Base-by-base conservation (phyloP, 805 yeast genomes). In the Vanderwaltozyma tropicalis region DNA sequence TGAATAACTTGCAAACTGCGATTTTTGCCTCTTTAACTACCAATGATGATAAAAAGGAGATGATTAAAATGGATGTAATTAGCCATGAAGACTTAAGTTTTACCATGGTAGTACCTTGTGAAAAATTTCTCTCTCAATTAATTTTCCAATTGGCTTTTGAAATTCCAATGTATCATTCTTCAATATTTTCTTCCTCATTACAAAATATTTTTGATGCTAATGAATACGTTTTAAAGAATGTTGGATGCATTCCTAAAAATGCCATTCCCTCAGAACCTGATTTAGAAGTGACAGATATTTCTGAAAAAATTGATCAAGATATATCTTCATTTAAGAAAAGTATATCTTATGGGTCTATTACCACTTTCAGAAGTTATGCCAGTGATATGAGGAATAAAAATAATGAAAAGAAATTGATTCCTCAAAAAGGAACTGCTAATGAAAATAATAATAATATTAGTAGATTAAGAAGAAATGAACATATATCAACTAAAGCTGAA, bases 1-100 rank as follows among this genome's bases (percentile, higher is more conserved):
- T 56, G 14, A 47, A 66, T 28, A 52, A 60, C 12, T 52, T 77
- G 15, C 65, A 61, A 37, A 65, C 72, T 4, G 74, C 74, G 0
- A 49, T 78, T 13, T 65, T 68, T 28, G 72, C 12, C 9, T 8
- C 27, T 10, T 11, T 24, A 11, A n/a, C 12, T n/a, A n/a, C n/a
- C 5, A n/a, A 24, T 8, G 13, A 8, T 5, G 9, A 11, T 8
- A 11, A n/a, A 7, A 24, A 24, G 27, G 27, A 24, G 13, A 24
- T 24, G 27, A 11, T 24, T 8, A 24, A 24, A 11, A 11, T 24
- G 8, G 27, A 24, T 8, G 13, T 24, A 24, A 8, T 24, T 8
- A 24, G 12, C 12, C 27, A 24, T 24, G n/a, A 24, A 24, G n/a
- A 24, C 9, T 10, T 11, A 11, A 11, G 4, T 8, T 24, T 10